Evolutionary conservation across 2,329 filamentous ascomycete species (phyloP).

Genomic region (Fonsecaea pedrosoi): DNA sequence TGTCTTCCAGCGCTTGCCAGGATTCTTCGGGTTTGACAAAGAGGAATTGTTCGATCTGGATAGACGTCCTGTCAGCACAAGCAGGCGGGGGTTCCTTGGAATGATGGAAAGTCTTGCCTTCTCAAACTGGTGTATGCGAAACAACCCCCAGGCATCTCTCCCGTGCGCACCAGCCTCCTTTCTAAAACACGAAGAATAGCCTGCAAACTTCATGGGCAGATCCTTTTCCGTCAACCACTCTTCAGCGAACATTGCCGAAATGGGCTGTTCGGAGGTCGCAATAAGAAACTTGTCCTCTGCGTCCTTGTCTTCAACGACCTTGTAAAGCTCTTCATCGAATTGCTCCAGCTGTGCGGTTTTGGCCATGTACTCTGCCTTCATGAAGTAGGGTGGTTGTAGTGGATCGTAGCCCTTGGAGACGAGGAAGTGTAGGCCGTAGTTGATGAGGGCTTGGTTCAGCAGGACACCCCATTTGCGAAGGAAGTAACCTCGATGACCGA

Average conservation of each 20-base stretch:
- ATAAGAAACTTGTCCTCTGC: conserved; percentile 84
- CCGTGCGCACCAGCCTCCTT: conserved; percentile 93
- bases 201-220: conserved; percentile 88
- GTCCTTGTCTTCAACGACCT: conserved; percentile 84
- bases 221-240: conserved; percentile 89
- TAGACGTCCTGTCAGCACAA: neutral
- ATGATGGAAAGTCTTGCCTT: conserved; percentile 62
- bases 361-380: conserved; percentile 94
- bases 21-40: conserved; percentile 86
- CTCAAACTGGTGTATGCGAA: conserved; percentile 97
- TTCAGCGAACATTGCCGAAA: conserved; percentile 88
- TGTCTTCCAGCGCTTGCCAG: conserved; percentile 91
- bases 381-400: conserved; percentile 89
- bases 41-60: conserved; percentile 75
- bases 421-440: conserved; percentile 92
- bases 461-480: conserved; percentile 88
- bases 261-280: conserved; percentile 91
- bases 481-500: conserved; percentile 94
- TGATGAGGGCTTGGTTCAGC: conserved; percentile 89
- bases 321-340: conserved; percentile 98
- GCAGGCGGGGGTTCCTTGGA: neutral
- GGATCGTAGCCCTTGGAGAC: conserved; percentile 79
- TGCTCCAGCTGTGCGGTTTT: conserved; percentile 97
- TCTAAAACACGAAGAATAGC: conserved; percentile 93
- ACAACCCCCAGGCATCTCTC: conserved; percentile 96